Conservation (phyloP, 306 rosid genomes). For the Rubus idaeus region DNA sequence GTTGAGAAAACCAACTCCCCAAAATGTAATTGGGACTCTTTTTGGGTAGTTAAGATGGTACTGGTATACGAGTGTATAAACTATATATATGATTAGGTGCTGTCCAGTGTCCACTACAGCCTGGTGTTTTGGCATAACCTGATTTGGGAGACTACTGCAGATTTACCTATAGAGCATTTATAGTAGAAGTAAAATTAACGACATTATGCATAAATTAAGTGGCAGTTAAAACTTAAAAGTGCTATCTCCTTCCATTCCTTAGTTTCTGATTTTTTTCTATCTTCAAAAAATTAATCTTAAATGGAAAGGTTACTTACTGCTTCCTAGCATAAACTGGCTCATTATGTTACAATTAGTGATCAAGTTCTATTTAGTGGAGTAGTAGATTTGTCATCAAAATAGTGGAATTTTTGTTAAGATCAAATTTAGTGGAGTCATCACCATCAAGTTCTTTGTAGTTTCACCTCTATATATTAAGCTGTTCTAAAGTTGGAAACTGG, state of each 20-base stretch:
- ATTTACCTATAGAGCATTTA: neutral
- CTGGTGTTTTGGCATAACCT: slow-evolving; percentile 6
- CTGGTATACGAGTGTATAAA: neutral
- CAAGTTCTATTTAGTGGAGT: neutral
- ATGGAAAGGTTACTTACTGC: too few relatives aligned
- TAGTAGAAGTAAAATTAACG: neutral
- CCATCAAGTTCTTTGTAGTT: neutral
- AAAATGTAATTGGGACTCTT: slow-evolving; percentile 7
- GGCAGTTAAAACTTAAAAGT: neutral
- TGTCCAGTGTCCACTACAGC: slow-evolving; percentile 1
- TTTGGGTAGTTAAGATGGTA: slow-evolving; percentile 10
- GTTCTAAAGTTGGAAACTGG: neutral
- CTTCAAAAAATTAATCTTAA: too few relatives aligned
- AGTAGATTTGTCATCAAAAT: neutral
- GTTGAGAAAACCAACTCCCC: slow-evolving; percentile 44
- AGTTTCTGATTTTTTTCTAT: neutral
- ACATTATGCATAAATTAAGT: neutral
- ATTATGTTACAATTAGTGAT: neutral
- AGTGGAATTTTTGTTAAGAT: neutral
- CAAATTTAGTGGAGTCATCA: neutral
- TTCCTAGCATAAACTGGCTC: neutral
- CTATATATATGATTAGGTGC: neutral
- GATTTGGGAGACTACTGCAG: neutral
- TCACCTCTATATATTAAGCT: neutral
- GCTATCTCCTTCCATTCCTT: neutral